phyloP scores from a whole-genome alignment of 2,329 filamentous ascomycete species.

The Colletotrichum plurivorum region DNA sequence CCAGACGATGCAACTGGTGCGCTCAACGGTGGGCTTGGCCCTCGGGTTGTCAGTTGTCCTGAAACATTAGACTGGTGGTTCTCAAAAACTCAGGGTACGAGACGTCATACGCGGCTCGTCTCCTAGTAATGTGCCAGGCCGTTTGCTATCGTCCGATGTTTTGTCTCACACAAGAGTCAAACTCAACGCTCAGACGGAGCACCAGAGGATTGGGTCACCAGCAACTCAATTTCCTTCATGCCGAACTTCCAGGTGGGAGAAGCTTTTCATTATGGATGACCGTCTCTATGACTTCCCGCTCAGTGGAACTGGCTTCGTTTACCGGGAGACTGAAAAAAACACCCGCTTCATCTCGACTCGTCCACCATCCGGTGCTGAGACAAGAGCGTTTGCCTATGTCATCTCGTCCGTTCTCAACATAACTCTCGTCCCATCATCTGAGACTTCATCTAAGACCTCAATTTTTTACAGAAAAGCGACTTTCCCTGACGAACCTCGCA shows the following conservation, averaged over 20 bases:
- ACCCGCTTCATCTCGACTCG: too few relatives aligned
- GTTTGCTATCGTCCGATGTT: slow-evolving; percentile 20
- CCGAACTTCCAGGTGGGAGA: neutral
- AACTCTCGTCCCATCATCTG: too few relatives aligned
- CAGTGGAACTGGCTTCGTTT: too few relatives aligned
- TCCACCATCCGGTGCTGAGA: too few relatives aligned
- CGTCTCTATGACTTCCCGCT: too few relatives aligned
- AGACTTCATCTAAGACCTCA: too few relatives aligned
- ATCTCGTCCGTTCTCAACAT: too few relatives aligned
- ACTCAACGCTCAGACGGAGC: slow-evolving; percentile 16
- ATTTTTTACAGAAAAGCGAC: too few relatives aligned
- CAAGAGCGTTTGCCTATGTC: too few relatives aligned
- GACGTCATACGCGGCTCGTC: neutral
- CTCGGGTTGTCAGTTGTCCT: slow-evolving; percentile 14
- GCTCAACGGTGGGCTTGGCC: slow-evolving; percentile 13
- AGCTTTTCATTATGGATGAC: neutral
- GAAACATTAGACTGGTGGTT: slow-evolving; percentile 21
- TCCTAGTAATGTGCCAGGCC: neutral
- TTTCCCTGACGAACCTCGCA: neutral
- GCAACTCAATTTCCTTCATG: neutral
- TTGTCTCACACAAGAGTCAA: neutral
- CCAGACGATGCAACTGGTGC: neutral
- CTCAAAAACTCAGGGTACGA: neutral
- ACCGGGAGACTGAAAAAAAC: too few relatives aligned
- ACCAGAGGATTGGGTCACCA: slow-evolving; percentile 1